phyloP scores from a whole-genome alignment of 2,329 filamentous ascomycete genomes.

The Aciculosporium take region DNA sequence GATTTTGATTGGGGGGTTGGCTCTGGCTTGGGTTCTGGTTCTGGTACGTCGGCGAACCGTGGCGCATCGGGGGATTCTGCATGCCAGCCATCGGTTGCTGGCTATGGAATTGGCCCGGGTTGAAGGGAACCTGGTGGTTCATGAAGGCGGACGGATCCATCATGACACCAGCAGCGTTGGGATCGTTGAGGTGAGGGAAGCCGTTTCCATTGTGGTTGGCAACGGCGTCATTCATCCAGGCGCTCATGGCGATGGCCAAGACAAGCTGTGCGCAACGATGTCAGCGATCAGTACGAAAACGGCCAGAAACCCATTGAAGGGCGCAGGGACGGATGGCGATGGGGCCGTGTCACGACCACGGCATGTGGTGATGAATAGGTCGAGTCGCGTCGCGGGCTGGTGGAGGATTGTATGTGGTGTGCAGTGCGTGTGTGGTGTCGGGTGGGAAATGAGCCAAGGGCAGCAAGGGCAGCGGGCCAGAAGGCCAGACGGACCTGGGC shows the following conservation, averaged over 20 bases:
- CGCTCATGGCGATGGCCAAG: conserved; percentile 46
- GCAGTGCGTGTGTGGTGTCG: conserved; percentile 13
- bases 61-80: conserved; percentile 75
- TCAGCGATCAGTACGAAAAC: conserved; percentile 29
- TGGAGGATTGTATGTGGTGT: conserved; percentile 19
- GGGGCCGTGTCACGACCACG: conserved; percentile 32
- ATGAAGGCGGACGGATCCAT: conserved; percentile 54
- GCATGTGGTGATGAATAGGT: conserved; percentile 22
- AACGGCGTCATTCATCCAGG: conserved; percentile 59
- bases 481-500: not conserved
- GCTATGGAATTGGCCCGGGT: conserved; percentile 43
- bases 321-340: conserved; percentile 26
- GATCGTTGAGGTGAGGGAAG: conserved; percentile 51
- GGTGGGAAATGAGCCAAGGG: conserved; percentile 17
- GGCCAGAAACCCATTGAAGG: conserved; percentile 26
- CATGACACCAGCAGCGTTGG: conserved; percentile 41
- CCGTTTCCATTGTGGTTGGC: conserved; percentile 57
- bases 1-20: conserved; percentile 3
- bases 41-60: conserved; percentile 62
- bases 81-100: conserved; percentile 44
- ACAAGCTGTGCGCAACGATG: conserved; percentile 29
- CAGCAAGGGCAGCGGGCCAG: conserved; percentile 1
- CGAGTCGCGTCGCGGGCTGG: conserved; percentile 29
- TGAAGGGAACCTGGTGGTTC: conserved; percentile 46
- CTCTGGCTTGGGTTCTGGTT: conserved; percentile 24